Conservation (phyloP, 805 yeast genomes). For the Hanseniaspora singularis region DNA sequence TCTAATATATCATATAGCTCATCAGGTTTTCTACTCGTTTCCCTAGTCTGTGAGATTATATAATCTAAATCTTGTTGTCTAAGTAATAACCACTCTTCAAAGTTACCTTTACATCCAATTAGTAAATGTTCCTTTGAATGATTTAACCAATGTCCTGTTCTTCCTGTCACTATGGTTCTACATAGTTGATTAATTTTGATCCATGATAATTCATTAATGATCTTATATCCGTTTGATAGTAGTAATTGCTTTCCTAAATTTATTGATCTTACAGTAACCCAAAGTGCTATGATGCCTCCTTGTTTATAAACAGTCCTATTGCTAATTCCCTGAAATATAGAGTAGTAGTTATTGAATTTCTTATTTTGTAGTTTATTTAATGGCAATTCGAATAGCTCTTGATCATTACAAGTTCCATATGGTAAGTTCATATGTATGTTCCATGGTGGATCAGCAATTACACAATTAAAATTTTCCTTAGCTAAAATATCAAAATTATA, state of each 20-base stretch:
- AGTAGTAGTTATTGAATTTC: background rate
- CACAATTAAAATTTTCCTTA: conserved; percentile 50
- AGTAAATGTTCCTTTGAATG: conserved; percentile 86
- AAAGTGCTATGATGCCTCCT: conserved; percentile 70
- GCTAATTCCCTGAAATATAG: background rate
- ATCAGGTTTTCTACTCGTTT: conserved; percentile 84
- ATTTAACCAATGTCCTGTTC: conserved; percentile 95
- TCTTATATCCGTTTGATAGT: conserved; percentile 68
- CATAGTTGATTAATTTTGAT: conserved; percentile 77
- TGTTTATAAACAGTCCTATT: conserved; percentile 25
- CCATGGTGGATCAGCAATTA: conserved; percentile 94
- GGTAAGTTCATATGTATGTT: conserved; percentile 83
- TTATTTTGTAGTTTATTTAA: conserved; percentile 47
- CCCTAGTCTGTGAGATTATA: conserved; percentile 72
- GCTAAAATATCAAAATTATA: conserved; percentile 65
- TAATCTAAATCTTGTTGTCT: conserved; percentile 59
- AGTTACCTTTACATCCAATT: conserved; percentile 69
- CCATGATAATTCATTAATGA: conserved; percentile 79
- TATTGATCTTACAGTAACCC: conserved; percentile 94
- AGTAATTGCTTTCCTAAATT: conserved; percentile 76
- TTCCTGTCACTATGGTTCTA: conserved; percentile 83
- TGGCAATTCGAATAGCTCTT: conserved; percentile 56
- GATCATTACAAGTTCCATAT: conserved; percentile 65
- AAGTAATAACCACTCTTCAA: conserved; percentile 52
- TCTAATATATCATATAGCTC: conserved; percentile 80